phyloP scores from a whole-genome alignment of 306 rosid species.

The Dryas drummondii region DNA sequence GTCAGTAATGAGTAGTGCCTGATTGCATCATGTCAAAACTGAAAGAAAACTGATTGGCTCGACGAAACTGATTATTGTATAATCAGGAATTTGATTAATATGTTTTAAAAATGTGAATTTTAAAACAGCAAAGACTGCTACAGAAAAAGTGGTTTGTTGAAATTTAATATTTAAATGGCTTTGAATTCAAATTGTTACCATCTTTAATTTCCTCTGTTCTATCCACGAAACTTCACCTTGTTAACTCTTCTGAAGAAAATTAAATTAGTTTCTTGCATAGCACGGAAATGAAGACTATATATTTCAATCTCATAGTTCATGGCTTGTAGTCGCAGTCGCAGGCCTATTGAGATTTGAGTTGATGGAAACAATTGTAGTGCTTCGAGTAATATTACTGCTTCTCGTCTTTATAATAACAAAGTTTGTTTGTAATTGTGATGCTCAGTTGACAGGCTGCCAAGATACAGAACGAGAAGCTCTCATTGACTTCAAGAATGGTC shows the following conservation, averaged over 20 bases:
- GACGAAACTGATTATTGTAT: too few species aligned
- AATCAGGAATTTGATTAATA: too few species aligned
- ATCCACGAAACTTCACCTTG: not conserved
- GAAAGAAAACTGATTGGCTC: too few species aligned
- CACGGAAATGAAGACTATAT: not conserved
- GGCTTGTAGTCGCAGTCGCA: not conserved
- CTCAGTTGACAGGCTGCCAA: slow-evolving; percentile 18
- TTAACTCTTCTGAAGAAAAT: not conserved
- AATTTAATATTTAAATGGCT: too few species aligned
- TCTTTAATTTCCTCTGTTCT: not conserved
- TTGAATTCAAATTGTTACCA: not conserved
- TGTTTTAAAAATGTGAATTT: too few species aligned
- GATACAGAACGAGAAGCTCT: slow-evolving; percentile 39
- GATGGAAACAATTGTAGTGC: slow-evolving; percentile 19
- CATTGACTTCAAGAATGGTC: slow-evolving; percentile 42
- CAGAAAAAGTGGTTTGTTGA: too few species aligned
- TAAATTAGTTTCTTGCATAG: slow-evolving; percentile 6
- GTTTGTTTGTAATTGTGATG: not conserved
- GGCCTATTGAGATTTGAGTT: not conserved
- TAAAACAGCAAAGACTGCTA: too few species aligned
- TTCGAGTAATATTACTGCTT: slow-evolving; percentile 13
- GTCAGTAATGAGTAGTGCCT: too few species aligned
- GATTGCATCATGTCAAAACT: too few species aligned
- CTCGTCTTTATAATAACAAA: not conserved
- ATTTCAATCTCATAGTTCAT: not conserved